Evolutionary conservation across 768 basidiomycete species (phyloP).

Genomic region (Pulveroboletus frians): DNA sequence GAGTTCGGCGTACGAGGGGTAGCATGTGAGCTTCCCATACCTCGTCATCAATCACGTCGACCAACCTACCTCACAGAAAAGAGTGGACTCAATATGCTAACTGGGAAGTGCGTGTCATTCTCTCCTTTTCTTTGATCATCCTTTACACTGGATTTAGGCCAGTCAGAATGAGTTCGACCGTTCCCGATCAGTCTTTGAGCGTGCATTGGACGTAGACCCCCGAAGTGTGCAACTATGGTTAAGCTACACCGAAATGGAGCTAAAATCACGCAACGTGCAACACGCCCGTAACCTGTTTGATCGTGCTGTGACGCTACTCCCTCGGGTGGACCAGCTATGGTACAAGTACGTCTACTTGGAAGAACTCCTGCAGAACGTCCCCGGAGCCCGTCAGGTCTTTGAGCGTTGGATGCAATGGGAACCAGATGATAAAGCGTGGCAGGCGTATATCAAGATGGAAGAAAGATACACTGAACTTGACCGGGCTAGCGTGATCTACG

Average conservation of each 20-base stretch:
- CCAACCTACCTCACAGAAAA: conserved; percentile 44
- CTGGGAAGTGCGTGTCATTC: conserved; percentile 59
- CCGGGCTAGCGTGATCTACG: conserved; percentile 88
- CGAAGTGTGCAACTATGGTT: conserved; percentile 90
- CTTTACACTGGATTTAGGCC: conserved; percentile 44
- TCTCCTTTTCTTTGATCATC: background rate
- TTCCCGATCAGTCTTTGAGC: conserved; percentile 92
- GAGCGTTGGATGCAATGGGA: conserved; percentile 99
- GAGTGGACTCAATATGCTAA: conserved; percentile 86
- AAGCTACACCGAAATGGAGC: conserved; percentile 93
- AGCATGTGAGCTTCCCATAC: conserved; percentile 56
- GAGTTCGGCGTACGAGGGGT: conserved; percentile 71
- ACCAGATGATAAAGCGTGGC: conserved; percentile 99
- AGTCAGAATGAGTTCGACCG: conserved; percentile 95
- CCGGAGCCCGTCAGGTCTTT: conserved; percentile 95
- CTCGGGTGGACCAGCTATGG: conserved; percentile 96
- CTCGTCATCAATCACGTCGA: background rate
- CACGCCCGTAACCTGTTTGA: conserved; percentile 97
- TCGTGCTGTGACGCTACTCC: conserved; percentile 92
- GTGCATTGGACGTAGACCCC: conserved; percentile 93
- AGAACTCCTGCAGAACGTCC: conserved; percentile 91
- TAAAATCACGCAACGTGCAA: conserved; percentile 96
- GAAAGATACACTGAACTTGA: conserved; percentile 89
- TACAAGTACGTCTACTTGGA: conserved; percentile 99
- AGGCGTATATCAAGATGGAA: conserved; percentile 98